phyloP scores from a whole-genome alignment of 345 rosid genomes.

The Salix udensis region DNA sequence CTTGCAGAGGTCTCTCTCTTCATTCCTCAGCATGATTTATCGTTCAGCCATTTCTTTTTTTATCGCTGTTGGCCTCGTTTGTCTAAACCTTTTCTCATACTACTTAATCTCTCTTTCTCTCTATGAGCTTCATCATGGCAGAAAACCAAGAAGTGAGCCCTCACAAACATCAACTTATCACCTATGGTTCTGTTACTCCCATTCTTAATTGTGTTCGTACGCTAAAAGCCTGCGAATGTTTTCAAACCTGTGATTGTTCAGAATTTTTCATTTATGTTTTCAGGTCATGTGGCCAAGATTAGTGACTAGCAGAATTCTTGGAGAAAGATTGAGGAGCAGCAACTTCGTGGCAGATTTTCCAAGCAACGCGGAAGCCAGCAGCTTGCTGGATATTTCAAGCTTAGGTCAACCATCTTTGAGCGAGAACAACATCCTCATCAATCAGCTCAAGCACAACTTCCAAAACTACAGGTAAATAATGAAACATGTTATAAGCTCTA shows the following conservation, averaged over 20 bases:
- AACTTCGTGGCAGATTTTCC: conserved; percentile 79
- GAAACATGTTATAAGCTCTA: not conserved
- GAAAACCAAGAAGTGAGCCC: conserved; percentile 39
- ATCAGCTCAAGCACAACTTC: conserved; percentile 34
- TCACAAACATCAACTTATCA: not conserved
- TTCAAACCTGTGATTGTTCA: not conserved
- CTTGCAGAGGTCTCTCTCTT: conserved; percentile 51
- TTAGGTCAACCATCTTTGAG: conserved; percentile 27
- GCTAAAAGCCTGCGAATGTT: not conserved
- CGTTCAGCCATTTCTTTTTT: conserved; percentile 15
- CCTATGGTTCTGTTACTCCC: not conserved
- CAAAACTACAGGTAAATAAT: conserved; percentile 48
- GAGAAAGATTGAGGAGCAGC: conserved; percentile 60
- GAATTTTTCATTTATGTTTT: not conserved
- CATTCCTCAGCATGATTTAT: conserved; percentile 28
- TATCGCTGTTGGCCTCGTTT: conserved; percentile 27
- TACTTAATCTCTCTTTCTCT: not conserved
- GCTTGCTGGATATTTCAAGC: conserved; percentile 27
- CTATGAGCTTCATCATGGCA: conserved; percentile 26
- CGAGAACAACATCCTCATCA: conserved; percentile 27
- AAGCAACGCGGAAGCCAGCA: conserved; percentile 17
- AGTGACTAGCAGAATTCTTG: conserved; percentile 62
- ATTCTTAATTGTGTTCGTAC: not conserved
- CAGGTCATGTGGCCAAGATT: conserved; percentile 80
- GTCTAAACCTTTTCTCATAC: not conserved